Conservation (phyloP, 2,329 filamentous ascomycete species). For the Aspergillus carbonarius region DNA sequence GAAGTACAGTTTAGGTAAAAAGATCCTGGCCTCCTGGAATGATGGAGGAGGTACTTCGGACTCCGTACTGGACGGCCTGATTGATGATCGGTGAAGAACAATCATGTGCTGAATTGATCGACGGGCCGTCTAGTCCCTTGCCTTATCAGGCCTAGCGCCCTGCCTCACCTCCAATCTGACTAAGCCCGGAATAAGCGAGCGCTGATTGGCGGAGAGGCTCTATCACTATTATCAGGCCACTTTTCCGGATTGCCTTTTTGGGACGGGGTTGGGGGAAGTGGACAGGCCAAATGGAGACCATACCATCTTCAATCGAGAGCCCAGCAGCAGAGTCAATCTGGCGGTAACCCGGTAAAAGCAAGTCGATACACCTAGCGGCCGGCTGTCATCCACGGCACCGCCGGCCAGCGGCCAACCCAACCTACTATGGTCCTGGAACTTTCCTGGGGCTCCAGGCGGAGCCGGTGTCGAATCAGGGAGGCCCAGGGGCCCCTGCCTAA, state of each 20-base stretch:
- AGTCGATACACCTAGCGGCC: not conserved
- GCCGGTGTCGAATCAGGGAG: conserved; percentile 17
- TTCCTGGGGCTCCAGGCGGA: conserved; percentile 7
- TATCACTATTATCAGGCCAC: conserved; percentile 22
- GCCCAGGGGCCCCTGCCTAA: conserved; percentile 1
- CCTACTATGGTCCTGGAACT: not conserved
- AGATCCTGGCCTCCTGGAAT: too few relatives aligned
- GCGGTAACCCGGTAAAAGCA: not conserved
- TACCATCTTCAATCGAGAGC: not conserved
- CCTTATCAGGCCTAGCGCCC: not conserved
- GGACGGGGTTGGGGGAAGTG: conserved; percentile 2
- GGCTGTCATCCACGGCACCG: conserved; percentile 12
- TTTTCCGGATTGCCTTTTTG: conserved; percentile 1
- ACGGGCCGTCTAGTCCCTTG: not conserved
- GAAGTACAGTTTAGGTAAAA: too few relatives aligned
- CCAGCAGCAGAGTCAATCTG: not conserved
- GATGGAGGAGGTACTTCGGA: too few relatives aligned
- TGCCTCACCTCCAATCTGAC: conserved; percentile 9
- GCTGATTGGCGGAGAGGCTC: conserved; percentile 23
- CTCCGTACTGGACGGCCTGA: too few relatives aligned
- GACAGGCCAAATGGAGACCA: not conserved
- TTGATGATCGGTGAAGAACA: too few relatives aligned
- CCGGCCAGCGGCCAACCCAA: too few relatives aligned
- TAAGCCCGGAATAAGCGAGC: conserved; percentile 28
- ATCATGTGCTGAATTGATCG: not conserved